These are phyloP conservation scores for Chalara sp. DNA, from an alignment of 2,329 filamentous ascomycete genomes.

Conservation along the genomic window DNA sequence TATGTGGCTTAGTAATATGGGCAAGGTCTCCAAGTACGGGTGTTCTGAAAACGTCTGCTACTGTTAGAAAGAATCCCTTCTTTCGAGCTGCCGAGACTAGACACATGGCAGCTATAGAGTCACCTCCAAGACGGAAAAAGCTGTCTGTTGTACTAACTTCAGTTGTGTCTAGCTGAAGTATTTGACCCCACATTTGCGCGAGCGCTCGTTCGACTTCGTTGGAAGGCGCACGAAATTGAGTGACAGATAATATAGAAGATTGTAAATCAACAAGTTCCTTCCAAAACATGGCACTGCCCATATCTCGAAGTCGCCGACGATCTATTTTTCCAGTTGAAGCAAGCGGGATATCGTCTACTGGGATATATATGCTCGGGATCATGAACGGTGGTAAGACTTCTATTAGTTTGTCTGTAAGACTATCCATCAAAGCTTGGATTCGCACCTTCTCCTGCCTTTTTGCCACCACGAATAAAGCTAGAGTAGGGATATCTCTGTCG, in stretches of 20 bases:
- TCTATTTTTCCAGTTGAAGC: constrained; percentile 12
- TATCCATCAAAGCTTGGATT: too few species aligned
- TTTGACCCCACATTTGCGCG: constrained; percentile 30
- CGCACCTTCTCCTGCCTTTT: too few species aligned
- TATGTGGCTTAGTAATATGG: background rate
- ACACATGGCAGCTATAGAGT: constrained; percentile 30
- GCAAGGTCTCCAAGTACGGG: background rate
- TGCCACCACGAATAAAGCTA: too few species aligned
- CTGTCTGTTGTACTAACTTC: constrained; percentile 19
- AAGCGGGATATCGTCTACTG: constrained; percentile 8
- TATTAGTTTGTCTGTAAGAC: background rate
- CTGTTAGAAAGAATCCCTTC: constrained; percentile 26
- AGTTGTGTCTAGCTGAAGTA: constrained; percentile 32
- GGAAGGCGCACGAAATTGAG: background rate
- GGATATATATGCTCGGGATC: constrained; percentile 9
- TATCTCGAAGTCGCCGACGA: constrained; percentile 14
- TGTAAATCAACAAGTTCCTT: background rate
- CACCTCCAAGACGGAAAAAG: constrained; percentile 30
- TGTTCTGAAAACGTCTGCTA: constrained; percentile 34
- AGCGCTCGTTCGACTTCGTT: background rate
- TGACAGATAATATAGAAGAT: background rate
- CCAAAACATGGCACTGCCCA: background rate
- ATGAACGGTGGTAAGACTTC: constrained; percentile 7
- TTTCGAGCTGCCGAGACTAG: constrained; percentile 31
- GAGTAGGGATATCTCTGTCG: too few species aligned